phyloP scores from a whole-genome alignment of 1,139 yeast species.

The Scheffersomyces stambukii region DNA sequence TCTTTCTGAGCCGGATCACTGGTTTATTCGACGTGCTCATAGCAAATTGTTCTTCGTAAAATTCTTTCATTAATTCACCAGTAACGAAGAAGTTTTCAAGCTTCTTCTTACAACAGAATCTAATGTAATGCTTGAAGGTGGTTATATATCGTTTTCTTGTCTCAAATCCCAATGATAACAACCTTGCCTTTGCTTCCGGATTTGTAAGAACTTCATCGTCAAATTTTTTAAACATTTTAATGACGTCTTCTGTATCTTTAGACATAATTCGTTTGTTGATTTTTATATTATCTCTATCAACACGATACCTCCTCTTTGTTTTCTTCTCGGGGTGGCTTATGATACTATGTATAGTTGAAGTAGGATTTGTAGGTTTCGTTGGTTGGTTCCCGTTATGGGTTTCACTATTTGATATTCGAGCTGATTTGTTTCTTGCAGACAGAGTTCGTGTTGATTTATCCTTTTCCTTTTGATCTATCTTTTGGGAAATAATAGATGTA shows the following conservation, averaged over 20 bases:
- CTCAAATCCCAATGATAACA: slow-evolving; percentile 14
- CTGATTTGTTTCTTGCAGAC: too few species aligned
- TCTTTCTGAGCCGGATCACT: slow-evolving; percentile 14
- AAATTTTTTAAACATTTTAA: slow-evolving; percentile 15
- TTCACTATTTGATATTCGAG: too few species aligned
- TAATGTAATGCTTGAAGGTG: slow-evolving; percentile 14
- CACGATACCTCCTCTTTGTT: slow-evolving; percentile 12
- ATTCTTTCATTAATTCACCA: slow-evolving; percentile 15
- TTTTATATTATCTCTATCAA: slow-evolving; percentile 14
- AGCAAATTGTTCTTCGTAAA: slow-evolving; percentile 15
- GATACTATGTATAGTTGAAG: too few species aligned
- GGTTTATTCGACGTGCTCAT: slow-evolving; percentile 12
- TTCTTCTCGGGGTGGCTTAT: slow-evolving; percentile 3
- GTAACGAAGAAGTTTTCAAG: slow-evolving; percentile 14
- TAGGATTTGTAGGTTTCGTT: too few species aligned
- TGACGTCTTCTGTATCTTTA: slow-evolving; percentile 15
- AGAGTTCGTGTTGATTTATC: slow-evolving; percentile 1
- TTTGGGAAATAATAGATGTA: slow-evolving; percentile 15
- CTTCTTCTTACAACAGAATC: slow-evolving; percentile 14
- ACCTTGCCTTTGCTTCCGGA: slow-evolving; percentile 13
- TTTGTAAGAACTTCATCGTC: slow-evolving; percentile 15
- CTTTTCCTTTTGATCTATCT: slow-evolving; percentile 9
- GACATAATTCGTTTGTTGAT: slow-evolving; percentile 16
- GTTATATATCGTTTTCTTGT: slow-evolving; percentile 16
- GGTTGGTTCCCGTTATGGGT: too few species aligned